Evolutionary conservation across 2,329 filamentous ascomycete species (phyloP), one percentile per base, ranked within the genome.

Genomic region (Pseudopithomyces maydicus): DNA sequence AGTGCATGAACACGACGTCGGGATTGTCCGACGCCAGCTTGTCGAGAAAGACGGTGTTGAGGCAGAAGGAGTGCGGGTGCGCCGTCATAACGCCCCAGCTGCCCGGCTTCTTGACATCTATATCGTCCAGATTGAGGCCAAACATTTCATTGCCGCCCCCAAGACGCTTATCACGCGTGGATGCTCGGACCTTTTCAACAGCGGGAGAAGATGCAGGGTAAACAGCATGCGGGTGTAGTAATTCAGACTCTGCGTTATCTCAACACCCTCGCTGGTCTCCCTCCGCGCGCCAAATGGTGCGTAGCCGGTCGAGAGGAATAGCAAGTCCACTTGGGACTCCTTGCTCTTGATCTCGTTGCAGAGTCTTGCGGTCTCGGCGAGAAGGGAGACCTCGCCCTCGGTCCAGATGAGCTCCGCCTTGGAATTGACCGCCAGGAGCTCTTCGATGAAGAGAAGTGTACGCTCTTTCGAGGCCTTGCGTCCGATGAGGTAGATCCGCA

Each of bases 171-270:
- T 53, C 33, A 79, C 75, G 38, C 71, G 62, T 32, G 29, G 0
- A 10, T 23, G 10, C 15, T 29, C 55, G 17, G 64, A 51, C 23
- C 39, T 41, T 6, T 53, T 54, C 6, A 83, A 70, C 0, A 79
- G 67, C 0, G 80, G 79, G 6, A 81, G 74, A 3, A 82, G 74
- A 26, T 74, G 67, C 14, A 66, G 60, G 29, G 76, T 61, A 58
- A 80, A 80, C 2, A 78, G 66, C n/a, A 81, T 74, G 5, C 80
- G 76, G 2, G 74, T 72, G 71, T 82, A 82, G 64, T 79, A 81
- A 36, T 70, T 67, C 22, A 82, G 62, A 11, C 65, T 73, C 36
- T 78, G 77, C 1, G 66, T 66, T 29, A 76, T 67, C n/a, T 81
- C 79, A 1, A 81, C 3, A 0, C 79, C 80, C 58, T 82, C 80